Evolutionary conservation across 1,139 yeast species (phyloP).

Genomic region (Debaryomyces nepalensis): DNA sequence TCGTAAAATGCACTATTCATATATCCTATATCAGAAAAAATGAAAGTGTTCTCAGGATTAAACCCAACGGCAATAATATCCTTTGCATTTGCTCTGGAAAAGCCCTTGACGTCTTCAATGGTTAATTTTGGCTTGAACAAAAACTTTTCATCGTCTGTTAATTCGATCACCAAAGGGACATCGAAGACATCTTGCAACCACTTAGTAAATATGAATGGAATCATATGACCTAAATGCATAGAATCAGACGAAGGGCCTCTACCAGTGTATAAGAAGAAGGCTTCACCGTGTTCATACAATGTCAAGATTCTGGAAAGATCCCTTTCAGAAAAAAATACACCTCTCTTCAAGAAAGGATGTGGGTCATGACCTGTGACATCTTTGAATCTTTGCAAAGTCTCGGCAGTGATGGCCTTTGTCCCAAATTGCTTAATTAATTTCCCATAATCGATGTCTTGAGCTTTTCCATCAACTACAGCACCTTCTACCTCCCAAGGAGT

Average conservation of each 20-base stretch:
- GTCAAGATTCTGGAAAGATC: slow-evolving; percentile 82
- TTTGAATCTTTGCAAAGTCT: slow-evolving; percentile 75
- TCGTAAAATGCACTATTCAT: slow-evolving; percentile 96
- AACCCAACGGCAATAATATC: slow-evolving; percentile 96
- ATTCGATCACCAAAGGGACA: slow-evolving; percentile 91
- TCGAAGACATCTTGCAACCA: slow-evolving; percentile 99
- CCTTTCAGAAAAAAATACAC: slow-evolving; percentile 91
- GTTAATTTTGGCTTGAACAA: slow-evolving; percentile 89
- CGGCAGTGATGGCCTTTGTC: slow-evolving; percentile 71
- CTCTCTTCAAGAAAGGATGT: slow-evolving; percentile 90
- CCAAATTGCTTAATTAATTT: slow-evolving; percentile 88
- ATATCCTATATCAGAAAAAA: slow-evolving; percentile 88
- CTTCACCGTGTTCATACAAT: slow-evolving; percentile 91
- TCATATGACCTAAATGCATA: slow-evolving; percentile 97
- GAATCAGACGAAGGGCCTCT: slow-evolving; percentile 96
- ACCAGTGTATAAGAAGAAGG: slow-evolving; percentile 95
- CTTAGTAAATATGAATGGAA: slow-evolving; percentile 93
- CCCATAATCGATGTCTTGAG: slow-evolving; percentile 88
- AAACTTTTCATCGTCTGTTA: slow-evolving; percentile 98
- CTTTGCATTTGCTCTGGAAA: slow-evolving; percentile 80
- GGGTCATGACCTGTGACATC: slow-evolving; percentile 87
- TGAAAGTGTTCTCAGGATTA: slow-evolving; percentile 91
- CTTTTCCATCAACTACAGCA: slow-evolving; percentile 92
- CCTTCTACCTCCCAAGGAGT: slow-evolving; percentile 99
- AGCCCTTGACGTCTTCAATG: slow-evolving; percentile 83